Conservation (phyloP, 1,284 basidiomycete genomes). For the Leucoagaricus sp. region DNA sequence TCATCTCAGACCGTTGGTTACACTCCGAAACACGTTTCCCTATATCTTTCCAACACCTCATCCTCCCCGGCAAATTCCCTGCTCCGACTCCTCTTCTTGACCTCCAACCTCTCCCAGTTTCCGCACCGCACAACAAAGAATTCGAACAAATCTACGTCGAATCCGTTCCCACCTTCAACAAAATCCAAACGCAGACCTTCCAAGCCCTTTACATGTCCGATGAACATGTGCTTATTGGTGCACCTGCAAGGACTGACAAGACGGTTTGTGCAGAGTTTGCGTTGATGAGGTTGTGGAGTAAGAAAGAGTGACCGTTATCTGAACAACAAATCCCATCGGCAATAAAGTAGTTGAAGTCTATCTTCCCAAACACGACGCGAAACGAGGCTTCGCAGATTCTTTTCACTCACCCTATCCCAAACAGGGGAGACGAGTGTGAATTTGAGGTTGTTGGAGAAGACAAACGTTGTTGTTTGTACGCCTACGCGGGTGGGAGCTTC, state of each 20-base stretch:
- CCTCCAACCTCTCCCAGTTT: no score
- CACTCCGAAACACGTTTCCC: no score
- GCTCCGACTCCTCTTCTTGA: no score
- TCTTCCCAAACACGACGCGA: neutral
- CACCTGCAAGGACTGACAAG: constrained; percentile 96
- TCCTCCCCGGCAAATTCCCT: no score
- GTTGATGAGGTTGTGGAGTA: constrained; percentile 90
- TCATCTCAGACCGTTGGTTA: no score
- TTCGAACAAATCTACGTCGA: no score
- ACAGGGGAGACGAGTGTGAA: constrained; percentile 91
- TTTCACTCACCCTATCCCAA: neutral
- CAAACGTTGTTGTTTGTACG: constrained; percentile 92
- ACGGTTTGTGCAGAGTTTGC: constrained; percentile 98
- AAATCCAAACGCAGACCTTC: constrained; percentile 98
- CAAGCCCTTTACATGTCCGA: constrained; percentile 96
- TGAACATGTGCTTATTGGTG: constrained; percentile 95
- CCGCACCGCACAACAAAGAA: no score
- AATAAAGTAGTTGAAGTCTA: neutral
- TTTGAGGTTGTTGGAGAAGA: no score
- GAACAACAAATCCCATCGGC: neutral
- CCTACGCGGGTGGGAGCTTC: constrained; percentile 66
- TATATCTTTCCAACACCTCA: no score
- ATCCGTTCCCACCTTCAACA: no score
- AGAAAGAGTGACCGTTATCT: constrained; percentile 57
- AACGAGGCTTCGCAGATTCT: neutral